These are phyloP conservation scores for Lizanozyma gosingica DNA, from an alignment of 1,139 yeast species.

Conservation along the genomic window DNA sequence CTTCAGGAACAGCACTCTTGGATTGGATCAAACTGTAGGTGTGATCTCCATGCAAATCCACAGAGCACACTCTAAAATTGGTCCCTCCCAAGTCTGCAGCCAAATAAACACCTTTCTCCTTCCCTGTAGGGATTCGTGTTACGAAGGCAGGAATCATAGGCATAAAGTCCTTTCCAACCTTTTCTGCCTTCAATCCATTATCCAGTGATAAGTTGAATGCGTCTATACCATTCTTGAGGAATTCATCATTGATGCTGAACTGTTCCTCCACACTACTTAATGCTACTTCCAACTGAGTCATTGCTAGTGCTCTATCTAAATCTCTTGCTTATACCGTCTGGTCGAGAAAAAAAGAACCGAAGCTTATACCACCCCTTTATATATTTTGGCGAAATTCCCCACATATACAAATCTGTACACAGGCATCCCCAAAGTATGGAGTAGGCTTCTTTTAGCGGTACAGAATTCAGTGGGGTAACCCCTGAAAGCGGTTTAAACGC, in stretches of 20 bases:
- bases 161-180: conserved; percentile 39
- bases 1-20: conserved; percentile 66
- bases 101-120: conserved; percentile 64
- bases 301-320: too few relatives aligned
- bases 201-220: conserved; percentile 56
- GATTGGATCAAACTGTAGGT: conserved; percentile 64
- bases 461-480: too few relatives aligned
- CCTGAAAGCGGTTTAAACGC: too few relatives aligned
- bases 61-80: conserved; percentile 84
- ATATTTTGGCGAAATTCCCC: too few relatives aligned
- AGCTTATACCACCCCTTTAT: too few relatives aligned
- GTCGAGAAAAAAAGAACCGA: too few relatives aligned
- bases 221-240: conserved; percentile 50
- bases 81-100: conserved; percentile 91
- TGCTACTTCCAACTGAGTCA: conserved; percentile 16
- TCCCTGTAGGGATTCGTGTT: conserved; percentile 72
- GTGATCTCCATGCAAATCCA: conserved; percentile 69
- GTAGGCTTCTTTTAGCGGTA: too few relatives aligned
- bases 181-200: conserved; percentile 40
- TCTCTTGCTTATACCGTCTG: too few relatives aligned
- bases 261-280: conserved; percentile 43
- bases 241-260: conserved; percentile 45
- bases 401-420: too few relatives aligned
- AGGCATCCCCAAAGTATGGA: too few relatives aligned
- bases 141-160: conserved; percentile 91